phyloP scores from a whole-genome alignment of 164 flowering plant genomes.

The Berberis thunbergii region DNA sequence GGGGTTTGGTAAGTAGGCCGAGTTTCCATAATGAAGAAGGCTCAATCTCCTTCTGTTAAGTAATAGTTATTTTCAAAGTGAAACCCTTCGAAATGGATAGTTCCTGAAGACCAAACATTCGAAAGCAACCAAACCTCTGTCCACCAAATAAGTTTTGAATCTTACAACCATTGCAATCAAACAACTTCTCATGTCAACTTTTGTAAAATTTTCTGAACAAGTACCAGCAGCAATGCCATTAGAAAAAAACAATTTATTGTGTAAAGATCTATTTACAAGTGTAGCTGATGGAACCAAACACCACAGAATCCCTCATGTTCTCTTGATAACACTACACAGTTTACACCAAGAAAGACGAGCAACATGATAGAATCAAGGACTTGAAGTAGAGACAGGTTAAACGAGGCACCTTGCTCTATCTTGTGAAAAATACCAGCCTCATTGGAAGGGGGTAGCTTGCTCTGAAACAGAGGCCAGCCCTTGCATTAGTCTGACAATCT shows the following conservation, averaged over 20 bases:
- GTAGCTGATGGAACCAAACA: conserved; percentile 4
- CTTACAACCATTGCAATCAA: no score
- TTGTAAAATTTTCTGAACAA: background rate
- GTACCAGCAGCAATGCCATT: background rate
- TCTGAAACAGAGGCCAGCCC: background rate
- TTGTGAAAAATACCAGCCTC: background rate
- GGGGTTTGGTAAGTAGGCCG: no score
- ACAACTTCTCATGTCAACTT: background rate
- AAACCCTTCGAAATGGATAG: no score
- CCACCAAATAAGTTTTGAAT: no score
- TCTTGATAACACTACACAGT: conserved; percentile 4
- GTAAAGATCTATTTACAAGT: conserved; percentile 8
- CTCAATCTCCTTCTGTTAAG: no score
- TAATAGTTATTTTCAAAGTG: no score
- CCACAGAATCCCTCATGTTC: conserved; percentile 1
- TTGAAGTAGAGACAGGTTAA: no score
- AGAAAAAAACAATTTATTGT: conserved; percentile 1
- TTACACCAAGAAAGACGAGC: background rate
- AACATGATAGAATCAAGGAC: conserved; percentile 1
- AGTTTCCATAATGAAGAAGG: no score
- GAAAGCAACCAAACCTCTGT: no score
- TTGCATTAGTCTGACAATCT: background rate
- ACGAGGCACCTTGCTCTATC: no score
- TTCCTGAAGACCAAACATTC: no score
- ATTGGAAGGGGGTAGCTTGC: background rate